Percentiles rank a stretch among this genome's conserved stretches.
Conservation (phyloP, 108 stramenopile species). For the Pseudonitzschia pungens region DNA sequence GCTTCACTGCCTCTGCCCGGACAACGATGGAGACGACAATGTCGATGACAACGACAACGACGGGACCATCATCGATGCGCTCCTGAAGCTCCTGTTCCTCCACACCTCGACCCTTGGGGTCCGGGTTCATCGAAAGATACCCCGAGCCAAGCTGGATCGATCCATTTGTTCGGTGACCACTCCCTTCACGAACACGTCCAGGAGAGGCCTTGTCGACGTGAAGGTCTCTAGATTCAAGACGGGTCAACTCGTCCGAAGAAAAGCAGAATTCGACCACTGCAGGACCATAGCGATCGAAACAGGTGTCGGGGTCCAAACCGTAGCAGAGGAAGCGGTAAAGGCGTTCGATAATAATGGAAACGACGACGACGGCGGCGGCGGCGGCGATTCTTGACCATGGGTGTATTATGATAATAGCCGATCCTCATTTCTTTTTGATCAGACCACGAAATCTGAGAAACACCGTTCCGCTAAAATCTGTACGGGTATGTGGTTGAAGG, state of each 20-base stretch:
- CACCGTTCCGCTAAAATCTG: no score
- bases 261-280: conserved; percentile 94
- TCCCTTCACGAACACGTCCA: conserved; percentile 31
- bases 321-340: conserved; percentile 49
- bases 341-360: not conserved
- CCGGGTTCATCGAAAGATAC: conserved; percentile 62
- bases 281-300: conserved; percentile 54
- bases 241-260: conserved; percentile 70
- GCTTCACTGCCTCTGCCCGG: conserved; percentile 74
- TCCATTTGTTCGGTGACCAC: conserved; percentile 56
- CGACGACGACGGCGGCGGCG: no score
- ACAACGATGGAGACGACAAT: conserved; percentile 18
- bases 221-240: conserved; percentile 50
- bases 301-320: conserved; percentile 61
- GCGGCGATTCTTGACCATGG: not conserved
- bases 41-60: conserved; percentile 25
- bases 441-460: no score
- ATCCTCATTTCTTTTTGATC: no score
- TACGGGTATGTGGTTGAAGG: no score
- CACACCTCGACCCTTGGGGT: conserved; percentile 91
- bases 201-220: conserved; percentile 61
- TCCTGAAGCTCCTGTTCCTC: conserved; percentile 73
- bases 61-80: conserved; percentile 21
- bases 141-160: conserved; percentile 72
- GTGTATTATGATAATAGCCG: no score